A percentile compares a stretch with the other conserved stretches of the same genome.
Conservation (phyloP, 495 filamentous ascomycete genomes). For the Xylaria curta region DNA sequence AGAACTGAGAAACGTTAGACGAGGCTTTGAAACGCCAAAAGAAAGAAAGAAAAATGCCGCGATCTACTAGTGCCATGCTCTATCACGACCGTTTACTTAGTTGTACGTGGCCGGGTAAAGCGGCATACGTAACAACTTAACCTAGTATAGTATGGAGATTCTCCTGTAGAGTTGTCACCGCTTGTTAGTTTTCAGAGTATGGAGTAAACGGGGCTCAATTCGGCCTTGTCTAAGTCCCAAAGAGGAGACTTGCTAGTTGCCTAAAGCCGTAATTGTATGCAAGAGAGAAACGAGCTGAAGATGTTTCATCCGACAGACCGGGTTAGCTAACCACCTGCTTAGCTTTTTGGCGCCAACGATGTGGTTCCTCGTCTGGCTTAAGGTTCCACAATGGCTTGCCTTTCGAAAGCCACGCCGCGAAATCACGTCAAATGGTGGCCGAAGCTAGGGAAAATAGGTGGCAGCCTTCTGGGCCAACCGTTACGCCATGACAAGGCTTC, state of each 20-base stretch:
- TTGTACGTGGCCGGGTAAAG: neutral
- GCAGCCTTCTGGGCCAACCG: conserved; percentile 4
- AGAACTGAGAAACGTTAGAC: neutral
- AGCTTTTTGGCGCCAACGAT: neutral
- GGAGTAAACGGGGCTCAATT: neutral
- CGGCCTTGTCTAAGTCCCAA: neutral
- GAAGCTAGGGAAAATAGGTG: conserved; percentile 1
- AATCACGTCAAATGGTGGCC: neutral
- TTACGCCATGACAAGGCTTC: conserved; percentile 2
- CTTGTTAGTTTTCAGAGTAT: neutral
- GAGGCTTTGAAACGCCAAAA: neutral
- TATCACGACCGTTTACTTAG: neutral
- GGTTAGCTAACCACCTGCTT: neutral
- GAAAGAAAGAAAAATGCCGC: neutral
- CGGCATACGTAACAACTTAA: neutral
- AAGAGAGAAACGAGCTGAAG: conserved; percentile 5
- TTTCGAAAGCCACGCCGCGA: neutral
- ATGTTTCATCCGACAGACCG: conserved; percentile 15
- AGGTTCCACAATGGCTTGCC: conserved; percentile 8
- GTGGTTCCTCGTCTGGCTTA: neutral
- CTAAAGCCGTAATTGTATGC: neutral
- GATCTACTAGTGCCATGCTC: neutral
- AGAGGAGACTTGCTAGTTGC: neutral
- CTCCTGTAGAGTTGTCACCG: neutral
- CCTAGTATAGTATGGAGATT: neutral